Conservation (phyloP, 352 stramenopile species). For the Pythium vanterpoolii region DNA sequence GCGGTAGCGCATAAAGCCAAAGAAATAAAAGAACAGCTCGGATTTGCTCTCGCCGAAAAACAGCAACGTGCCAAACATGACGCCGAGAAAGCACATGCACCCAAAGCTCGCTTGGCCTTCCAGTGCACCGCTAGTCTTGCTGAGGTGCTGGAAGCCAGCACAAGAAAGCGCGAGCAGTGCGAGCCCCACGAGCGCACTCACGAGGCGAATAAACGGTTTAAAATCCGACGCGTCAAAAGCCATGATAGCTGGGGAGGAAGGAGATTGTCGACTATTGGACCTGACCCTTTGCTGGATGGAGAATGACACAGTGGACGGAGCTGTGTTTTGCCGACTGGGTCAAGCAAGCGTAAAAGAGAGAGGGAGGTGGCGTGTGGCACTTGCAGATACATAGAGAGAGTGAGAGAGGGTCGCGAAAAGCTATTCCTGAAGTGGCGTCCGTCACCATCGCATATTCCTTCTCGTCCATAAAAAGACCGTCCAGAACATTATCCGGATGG, state of each 20-base stretch:
- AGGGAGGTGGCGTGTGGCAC: not conserved
- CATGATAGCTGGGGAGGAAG: not conserved
- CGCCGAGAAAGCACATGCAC: conserved; percentile 71
- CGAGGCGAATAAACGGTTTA: conserved; percentile 39
- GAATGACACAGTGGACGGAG: not conserved
- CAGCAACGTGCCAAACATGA: conserved; percentile 58
- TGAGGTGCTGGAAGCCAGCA: conserved; percentile 47
- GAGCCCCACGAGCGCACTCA: conserved; percentile 30
- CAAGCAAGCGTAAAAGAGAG: not conserved
- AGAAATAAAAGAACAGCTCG: conserved; percentile 77
- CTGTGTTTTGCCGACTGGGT: not conserved
- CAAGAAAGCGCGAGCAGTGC: conserved; percentile 45
- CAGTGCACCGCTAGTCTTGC: conserved; percentile 27
- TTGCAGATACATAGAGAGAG: not conserved
- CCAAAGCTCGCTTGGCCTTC: conserved; percentile 58
- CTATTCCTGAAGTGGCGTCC: not conserved
- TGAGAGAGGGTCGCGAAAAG: not conserved
- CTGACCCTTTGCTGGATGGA: not conserved
- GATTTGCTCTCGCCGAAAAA: conserved; percentile 56
- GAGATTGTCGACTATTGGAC: not conserved
- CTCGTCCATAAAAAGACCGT: not conserved
- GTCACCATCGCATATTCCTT: not conserved
- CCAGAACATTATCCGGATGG: not conserved
- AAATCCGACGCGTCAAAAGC: conserved; percentile 8
- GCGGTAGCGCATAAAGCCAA: conserved; percentile 77